A percentile compares a stretch with the other conserved stretches of the same genome.
Evolutionary conservation across 1,139 yeast genomes (phyloP).

Genomic region (Hyphopichia wangnamkhiaoensis): DNA sequence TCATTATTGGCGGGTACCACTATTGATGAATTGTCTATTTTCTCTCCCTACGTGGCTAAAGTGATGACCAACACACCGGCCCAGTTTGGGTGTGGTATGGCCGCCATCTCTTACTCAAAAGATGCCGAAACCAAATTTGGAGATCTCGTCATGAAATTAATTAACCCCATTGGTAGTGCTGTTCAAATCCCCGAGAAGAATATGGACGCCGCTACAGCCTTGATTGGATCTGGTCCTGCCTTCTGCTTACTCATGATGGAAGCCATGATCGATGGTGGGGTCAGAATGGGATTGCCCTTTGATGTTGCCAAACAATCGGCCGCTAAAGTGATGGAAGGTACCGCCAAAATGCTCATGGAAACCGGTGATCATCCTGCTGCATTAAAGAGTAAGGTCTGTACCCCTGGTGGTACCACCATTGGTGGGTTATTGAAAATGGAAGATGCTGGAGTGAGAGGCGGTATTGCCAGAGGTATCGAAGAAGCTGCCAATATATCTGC

Average conservation of each 20-base stretch:
- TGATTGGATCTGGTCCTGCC: slow-evolving; percentile 97
- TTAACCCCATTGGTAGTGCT: slow-evolving; percentile 68
- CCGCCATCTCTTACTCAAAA: slow-evolving; percentile 73
- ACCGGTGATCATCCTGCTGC: slow-evolving; percentile 93
- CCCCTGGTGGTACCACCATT: slow-evolving; percentile 98
- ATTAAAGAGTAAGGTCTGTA: slow-evolving; percentile 84
- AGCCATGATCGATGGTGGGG: slow-evolving; percentile 91
- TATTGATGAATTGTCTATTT: slow-evolving; percentile 59
- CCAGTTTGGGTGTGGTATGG: slow-evolving; percentile 88
- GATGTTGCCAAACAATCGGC: slow-evolving; percentile 85
- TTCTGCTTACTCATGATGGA: slow-evolving; percentile 89
- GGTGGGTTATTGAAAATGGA: slow-evolving; percentile 94
- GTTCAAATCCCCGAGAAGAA: slow-evolving; percentile 81
- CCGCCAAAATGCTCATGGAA: slow-evolving; percentile 86
- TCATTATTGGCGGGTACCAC: slow-evolving; percentile 94
- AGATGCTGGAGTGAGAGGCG: slow-evolving; percentile 84
- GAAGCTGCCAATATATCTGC: slow-evolving; percentile 88
- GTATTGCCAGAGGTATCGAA: slow-evolving; percentile 84
- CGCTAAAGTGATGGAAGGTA: slow-evolving; percentile 94
- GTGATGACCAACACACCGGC: slow-evolving; percentile 99
- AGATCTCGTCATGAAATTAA: slow-evolving; percentile 56
- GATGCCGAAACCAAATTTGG: slow-evolving; percentile 49
- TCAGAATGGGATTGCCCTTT: slow-evolving; percentile 90
- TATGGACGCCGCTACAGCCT: slow-evolving; percentile 93
- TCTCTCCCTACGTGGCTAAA: slow-evolving; percentile 66